phyloP scores from a whole-genome alignment of 2,329 filamentous ascomycete genomes.

The Didymella pomorum region DNA sequence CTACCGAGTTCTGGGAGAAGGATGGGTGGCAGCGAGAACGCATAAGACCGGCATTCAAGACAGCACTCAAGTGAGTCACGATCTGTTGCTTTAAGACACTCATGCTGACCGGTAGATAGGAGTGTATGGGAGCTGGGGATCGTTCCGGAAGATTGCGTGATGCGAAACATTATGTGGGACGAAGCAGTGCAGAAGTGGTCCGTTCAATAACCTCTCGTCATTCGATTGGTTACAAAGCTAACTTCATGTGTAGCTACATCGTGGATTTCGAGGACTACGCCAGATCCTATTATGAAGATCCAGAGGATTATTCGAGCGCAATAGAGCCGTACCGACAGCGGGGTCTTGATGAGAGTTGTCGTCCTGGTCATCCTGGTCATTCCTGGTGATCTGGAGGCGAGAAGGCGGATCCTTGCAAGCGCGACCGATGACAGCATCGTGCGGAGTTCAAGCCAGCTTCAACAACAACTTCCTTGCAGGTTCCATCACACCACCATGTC shows the following conservation, averaged over 20 bases:
- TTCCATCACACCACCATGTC: slow-evolving; percentile 18
- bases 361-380: no score
- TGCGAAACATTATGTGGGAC: slow-evolving; percentile 9
- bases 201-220: background rate
- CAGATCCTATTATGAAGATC: background rate
- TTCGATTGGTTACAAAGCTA: background rate
- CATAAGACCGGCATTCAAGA: slow-evolving; percentile 5
- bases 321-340: no score
- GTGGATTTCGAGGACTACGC: background rate
- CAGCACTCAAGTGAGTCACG: background rate
- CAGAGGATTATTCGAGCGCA: background rate
- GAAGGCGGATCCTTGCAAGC: slow-evolving; percentile 4
- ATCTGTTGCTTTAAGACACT: no score
- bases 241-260: background rate
- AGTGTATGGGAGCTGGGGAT: background rate
- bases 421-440: slow-evolving; percentile 38
- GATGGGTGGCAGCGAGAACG: background rate
- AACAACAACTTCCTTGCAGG: slow-evolving; percentile 25
- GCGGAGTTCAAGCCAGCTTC: slow-evolving; percentile 25
- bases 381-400: no score
- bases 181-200: slow-evolving; percentile 2
- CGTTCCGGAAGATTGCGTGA: background rate
- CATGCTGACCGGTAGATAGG: background rate
- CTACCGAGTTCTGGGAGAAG: background rate
- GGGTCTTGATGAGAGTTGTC: background rate